Evolutionary conservation across 139 green algal species (phyloP).

Genomic region (Pleodorina starrii): DNA sequence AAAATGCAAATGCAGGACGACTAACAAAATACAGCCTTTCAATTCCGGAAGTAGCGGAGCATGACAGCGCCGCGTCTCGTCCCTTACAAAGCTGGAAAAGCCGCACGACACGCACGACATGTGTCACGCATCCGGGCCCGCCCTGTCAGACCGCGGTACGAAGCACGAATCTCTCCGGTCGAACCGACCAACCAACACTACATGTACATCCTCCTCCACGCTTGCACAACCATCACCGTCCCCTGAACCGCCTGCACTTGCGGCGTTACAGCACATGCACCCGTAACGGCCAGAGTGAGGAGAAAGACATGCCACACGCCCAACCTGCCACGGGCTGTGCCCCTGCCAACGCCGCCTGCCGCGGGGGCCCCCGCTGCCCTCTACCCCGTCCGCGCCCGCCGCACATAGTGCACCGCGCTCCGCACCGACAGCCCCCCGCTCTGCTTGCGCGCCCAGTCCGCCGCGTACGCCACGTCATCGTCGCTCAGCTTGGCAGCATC

Average conservation of each 20-base stretch:
- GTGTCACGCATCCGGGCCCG: too few relatives aligned
- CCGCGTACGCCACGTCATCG: constrained; percentile 25
- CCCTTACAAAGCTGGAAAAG: too few relatives aligned
- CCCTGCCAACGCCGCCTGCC: too few relatives aligned
- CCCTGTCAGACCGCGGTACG: too few relatives aligned
- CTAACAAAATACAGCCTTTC: not conserved
- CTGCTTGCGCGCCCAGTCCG: constrained; percentile 23
- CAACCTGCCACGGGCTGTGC: not conserved
- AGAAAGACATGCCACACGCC: not conserved
- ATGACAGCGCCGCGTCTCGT: too few relatives aligned
- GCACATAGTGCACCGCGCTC: constrained; percentile 18
- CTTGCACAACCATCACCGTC: not conserved
- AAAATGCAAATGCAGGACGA: not conserved
- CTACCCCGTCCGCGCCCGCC: not conserved
- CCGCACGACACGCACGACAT: too few relatives aligned
- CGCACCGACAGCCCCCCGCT: constrained; percentile 9
- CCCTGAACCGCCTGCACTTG: not conserved
- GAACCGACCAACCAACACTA: too few relatives aligned
- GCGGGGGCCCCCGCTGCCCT: not conserved
- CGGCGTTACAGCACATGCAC: not conserved
- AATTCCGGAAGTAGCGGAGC: too few relatives aligned
- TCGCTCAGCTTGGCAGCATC: not conserved
- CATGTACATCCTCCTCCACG: not conserved
- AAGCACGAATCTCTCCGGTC: too few relatives aligned
- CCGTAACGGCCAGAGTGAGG: not conserved